phyloP scores from a whole-genome alignment of 2,329 filamentous ascomycete species.

The Lizonia empirigonia region DNA sequence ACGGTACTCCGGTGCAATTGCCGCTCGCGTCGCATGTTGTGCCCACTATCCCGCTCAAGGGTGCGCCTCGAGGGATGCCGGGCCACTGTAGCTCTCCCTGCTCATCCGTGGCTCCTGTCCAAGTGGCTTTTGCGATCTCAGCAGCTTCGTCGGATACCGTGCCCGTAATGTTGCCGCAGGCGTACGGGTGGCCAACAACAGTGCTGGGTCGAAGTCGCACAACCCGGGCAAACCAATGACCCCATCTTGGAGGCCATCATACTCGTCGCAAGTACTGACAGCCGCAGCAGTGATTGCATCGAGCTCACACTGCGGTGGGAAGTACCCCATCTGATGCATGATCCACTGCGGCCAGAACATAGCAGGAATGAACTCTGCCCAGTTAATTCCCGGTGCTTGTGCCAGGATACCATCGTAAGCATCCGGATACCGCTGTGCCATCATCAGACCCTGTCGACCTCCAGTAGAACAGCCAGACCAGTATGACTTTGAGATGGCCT shows the following conservation, averaged over 20 bases:
- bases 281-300: slow-evolving; percentile 26
- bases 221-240: slow-evolving; percentile 25
- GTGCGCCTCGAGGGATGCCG: slow-evolving; percentile 1
- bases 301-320: slow-evolving; percentile 27
- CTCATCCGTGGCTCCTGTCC: slow-evolving; percentile 16
- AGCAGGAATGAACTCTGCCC: slow-evolving; percentile 15
- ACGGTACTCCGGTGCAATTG: slow-evolving; percentile 3
- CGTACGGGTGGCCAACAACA: slow-evolving; percentile 8
- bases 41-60: background rate
- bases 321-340: slow-evolving; percentile 23
- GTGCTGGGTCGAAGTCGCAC: slow-evolving; percentile 30
- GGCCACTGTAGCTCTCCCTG: slow-evolving; percentile 15
- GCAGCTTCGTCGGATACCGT: slow-evolving; percentile 5
- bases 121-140: slow-evolving; percentile 6
- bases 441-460: slow-evolving; percentile 38
- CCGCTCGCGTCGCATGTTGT: slow-evolving; percentile 20
- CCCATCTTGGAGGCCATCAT: slow-evolving; percentile 28
- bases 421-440: slow-evolving; percentile 39
- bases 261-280: slow-evolving; percentile 27
- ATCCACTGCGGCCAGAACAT: slow-evolving; percentile 24
- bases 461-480: slow-evolving; percentile 44
- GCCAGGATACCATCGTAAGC: slow-evolving; percentile 40
- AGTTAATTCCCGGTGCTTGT: slow-evolving; percentile 31
- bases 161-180: slow-evolving; percentile 3
- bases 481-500: slow-evolving; percentile 38